A percentile compares a stretch with the other conserved stretches of the same genome.
Conservation (phyloP, 768 basidiomycete genomes). For the Boletus rufocinnamomeus region DNA sequence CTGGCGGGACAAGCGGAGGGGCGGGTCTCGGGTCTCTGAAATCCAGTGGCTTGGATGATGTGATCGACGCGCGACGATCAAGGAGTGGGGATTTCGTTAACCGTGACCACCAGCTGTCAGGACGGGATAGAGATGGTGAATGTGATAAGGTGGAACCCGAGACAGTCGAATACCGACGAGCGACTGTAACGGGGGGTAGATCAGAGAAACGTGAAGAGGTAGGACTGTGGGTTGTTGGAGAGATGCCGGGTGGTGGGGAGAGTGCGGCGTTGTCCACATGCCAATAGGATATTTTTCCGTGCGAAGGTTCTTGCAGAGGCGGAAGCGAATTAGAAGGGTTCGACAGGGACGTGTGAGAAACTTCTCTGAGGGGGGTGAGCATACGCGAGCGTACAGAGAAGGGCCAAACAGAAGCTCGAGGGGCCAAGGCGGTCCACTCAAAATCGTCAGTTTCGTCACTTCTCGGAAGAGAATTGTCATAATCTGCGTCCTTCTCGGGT, state of each 20-base stretch:
- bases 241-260: conserved; percentile 10
- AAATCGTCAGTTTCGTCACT: conserved; percentile 12
- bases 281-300: conserved; percentile 27
- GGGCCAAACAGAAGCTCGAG: conserved; percentile 14
- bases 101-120: conserved; percentile 78
- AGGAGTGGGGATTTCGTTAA: conserved; percentile 67
- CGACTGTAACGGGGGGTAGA: conserved; percentile 30
- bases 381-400: conserved; percentile 26
- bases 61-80: conserved; percentile 53
- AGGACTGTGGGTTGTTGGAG: conserved; percentile 28
- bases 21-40: conserved; percentile 82
- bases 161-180: conserved; percentile 43
- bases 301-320: conserved; percentile 26
- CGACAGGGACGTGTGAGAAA: conserved; percentile 26
- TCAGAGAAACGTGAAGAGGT: conserved; percentile 27
- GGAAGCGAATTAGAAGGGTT: conserved; percentile 29
- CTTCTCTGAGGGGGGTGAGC: conserved; percentile 39
- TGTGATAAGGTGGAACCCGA: conserved; percentile 43
- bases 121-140: conserved; percentile 56
- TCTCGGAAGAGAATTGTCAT: conserved; percentile 16
- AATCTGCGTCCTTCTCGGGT: conserved; percentile 25
- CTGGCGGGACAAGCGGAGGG: conserved; percentile 62
- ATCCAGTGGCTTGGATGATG: conserved; percentile 42
- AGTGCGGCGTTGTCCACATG: conserved; percentile 28
- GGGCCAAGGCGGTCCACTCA: conserved; percentile 18